Conservation (phyloP, 441 rosid species). For the Theobroma grandiflorum region DNA sequence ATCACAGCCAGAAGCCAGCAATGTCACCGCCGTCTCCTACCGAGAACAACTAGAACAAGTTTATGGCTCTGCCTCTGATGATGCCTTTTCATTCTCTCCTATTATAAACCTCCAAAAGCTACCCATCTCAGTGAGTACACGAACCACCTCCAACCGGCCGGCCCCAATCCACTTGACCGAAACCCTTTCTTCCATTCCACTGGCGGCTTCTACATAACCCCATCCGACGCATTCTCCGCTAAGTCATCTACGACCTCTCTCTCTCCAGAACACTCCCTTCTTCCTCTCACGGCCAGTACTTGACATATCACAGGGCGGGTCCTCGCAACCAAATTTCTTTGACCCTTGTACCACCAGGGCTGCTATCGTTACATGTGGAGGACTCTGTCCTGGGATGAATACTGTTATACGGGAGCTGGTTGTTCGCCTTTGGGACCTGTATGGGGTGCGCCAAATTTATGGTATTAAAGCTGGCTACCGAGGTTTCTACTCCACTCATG, state of each 20-base stretch:
- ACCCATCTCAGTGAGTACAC: conserved; percentile 54
- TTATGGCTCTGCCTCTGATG: not conserved
- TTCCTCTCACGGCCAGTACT: conserved; percentile 30
- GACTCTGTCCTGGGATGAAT: conserved; percentile 93
- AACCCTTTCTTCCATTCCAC: conserved; percentile 67
- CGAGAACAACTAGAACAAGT: not conserved
- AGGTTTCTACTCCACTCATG: conserved; percentile 82
- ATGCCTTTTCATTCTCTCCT: conserved; percentile 31
- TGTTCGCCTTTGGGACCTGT: conserved; percentile 83
- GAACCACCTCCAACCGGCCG: conserved; percentile 41
- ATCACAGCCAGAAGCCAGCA: conserved; percentile 1
- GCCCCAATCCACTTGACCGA: conserved; percentile 61
- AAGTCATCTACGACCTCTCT: conserved; percentile 55
- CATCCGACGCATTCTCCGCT: conserved; percentile 68
- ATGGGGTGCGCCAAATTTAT: conserved; percentile 72
- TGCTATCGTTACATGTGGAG: conserved; percentile 90
- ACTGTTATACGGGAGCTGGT: conserved; percentile 90
- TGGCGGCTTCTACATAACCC: conserved; percentile 66
- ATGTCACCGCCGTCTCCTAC: not conserved
- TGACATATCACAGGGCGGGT: conserved; percentile 75
- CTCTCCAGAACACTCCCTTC: conserved; percentile 43
- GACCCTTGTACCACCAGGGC: conserved; percentile 54
- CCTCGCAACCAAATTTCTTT: conserved; percentile 66
- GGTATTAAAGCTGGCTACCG: conserved; percentile 83
- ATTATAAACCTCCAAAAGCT: conserved; percentile 39